A percentile compares a stretch with the other conserved stretches of the same genome.
Evolutionary conservation across 2,329 filamentous ascomycete species (phyloP).

Genomic region (Leptographium procerum): DNA sequence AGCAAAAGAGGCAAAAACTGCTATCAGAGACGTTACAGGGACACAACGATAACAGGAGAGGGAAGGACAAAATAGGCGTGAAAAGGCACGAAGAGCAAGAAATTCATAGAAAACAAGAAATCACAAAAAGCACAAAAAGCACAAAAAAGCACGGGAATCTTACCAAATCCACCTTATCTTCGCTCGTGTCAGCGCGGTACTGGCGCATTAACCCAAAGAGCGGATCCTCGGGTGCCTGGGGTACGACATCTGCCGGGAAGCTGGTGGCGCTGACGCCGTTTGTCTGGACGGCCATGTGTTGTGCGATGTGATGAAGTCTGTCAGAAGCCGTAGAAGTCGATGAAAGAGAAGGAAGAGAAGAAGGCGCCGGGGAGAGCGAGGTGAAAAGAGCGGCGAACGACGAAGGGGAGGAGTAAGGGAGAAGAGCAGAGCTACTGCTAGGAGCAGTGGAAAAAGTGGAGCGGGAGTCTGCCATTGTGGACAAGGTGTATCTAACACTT

Average conservation of each 20-base stretch:
- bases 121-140: background rate
- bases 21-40: no score
- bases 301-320: conserved; percentile 50
- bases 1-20: no score
- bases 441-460: conserved; percentile 8
- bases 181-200: conserved; percentile 65
- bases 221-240: conserved; percentile 87
- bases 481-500: background rate
- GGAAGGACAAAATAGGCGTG: background rate
- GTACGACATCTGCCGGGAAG: conserved; percentile 67
- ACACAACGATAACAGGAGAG: background rate
- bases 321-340: conserved; percentile 35
- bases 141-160: conserved; percentile 19
- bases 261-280: conserved; percentile 41
- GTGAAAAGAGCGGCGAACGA: conserved; percentile 23
- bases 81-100: background rate
- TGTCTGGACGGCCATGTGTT: conserved; percentile 44
- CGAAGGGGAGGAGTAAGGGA: conserved; percentile 12
- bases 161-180: conserved; percentile 86
- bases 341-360: conserved; percentile 9
- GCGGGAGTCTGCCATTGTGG: conserved; percentile 6
- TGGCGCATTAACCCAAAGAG: conserved; percentile 88
- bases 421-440: background rate
- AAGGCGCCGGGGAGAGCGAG: background rate
- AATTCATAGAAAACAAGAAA: background rate